These are phyloP conservation scores for Arctium minus DNA, from an alignment of 129 eudicot genomes.

Conservation along the genomic window DNA sequence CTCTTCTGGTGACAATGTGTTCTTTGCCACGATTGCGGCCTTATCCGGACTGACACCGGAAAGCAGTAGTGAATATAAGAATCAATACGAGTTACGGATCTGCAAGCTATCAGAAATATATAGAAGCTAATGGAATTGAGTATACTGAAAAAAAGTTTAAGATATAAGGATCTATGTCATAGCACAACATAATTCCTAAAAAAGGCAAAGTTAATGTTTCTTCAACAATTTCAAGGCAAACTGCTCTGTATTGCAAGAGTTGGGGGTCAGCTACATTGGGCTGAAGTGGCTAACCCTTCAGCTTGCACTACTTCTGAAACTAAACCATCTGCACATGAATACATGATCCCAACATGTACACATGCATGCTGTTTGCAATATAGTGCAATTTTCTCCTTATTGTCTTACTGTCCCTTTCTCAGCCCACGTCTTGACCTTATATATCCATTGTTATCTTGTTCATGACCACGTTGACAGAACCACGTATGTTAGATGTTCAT, in stretches of 20 bases:
- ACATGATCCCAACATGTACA: neutral
- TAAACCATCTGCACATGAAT: too few species aligned
- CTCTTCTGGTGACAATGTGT: constrained; percentile 54
- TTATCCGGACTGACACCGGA: constrained; percentile 58
- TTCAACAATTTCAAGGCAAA: too few species aligned
- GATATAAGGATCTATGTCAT: too few species aligned
- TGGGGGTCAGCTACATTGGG: too few species aligned
- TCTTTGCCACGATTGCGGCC: constrained; percentile 33
- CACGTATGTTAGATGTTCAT: too few species aligned
- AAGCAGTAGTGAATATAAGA: constrained; percentile 12
- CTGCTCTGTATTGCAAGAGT: too few species aligned
- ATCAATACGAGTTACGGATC: neutral
- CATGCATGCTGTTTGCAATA: too few species aligned
- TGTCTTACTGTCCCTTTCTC: neutral
- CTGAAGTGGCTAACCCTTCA: neutral
- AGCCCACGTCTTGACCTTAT: neutral
- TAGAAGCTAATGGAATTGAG: neutral
- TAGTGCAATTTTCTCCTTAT: neutral
- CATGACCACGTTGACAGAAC: too few species aligned
- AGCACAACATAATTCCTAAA: too few species aligned
- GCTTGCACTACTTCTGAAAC: neutral
- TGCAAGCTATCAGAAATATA: neutral
- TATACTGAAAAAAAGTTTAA: neutral
- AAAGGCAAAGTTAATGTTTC: too few species aligned
- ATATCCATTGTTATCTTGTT: too few species aligned